Percentiles rank a stretch among this genome's conserved stretches.
phyloP scores from a whole-genome alignment of 345 rosid genomes.

The Populus simonii region DNA sequence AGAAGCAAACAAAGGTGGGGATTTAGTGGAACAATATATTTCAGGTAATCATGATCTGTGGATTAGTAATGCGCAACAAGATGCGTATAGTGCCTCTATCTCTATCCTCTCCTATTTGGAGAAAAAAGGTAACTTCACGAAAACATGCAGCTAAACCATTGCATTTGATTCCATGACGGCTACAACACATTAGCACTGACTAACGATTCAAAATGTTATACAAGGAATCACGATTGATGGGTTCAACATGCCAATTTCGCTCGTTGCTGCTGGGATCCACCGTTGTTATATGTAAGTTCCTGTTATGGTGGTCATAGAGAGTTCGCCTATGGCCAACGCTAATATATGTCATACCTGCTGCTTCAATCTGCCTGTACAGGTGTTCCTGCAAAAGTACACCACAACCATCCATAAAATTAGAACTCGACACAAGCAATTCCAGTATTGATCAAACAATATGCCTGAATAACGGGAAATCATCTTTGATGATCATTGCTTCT shows the following conservation, averaged over 20 bases:
- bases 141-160: background rate
- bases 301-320: conserved; percentile 52
- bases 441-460: background rate
- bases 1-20: background rate
- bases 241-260: conserved; percentile 55
- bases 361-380: conserved; percentile 65
- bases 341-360: conserved; percentile 73
- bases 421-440: background rate
- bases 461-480: background rate
- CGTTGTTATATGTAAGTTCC: conserved; percentile 52
- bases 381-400: conserved; percentile 42
- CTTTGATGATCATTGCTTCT: background rate
- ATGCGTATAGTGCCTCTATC: background rate
- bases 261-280: conserved; percentile 40
- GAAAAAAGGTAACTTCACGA: background rate
- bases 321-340: conserved; percentile 86
- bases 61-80: background rate
- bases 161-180: background rate
- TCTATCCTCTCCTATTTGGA: background rate
- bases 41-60: background rate
- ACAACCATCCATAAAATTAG: background rate
- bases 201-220: conserved; percentile 30
- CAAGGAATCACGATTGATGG: conserved; percentile 27
- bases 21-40: background rate
- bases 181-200: background rate